Conservation (phyloP, 2,329 filamentous ascomycete genomes). For the Plectosphaerella cucumerina region DNA sequence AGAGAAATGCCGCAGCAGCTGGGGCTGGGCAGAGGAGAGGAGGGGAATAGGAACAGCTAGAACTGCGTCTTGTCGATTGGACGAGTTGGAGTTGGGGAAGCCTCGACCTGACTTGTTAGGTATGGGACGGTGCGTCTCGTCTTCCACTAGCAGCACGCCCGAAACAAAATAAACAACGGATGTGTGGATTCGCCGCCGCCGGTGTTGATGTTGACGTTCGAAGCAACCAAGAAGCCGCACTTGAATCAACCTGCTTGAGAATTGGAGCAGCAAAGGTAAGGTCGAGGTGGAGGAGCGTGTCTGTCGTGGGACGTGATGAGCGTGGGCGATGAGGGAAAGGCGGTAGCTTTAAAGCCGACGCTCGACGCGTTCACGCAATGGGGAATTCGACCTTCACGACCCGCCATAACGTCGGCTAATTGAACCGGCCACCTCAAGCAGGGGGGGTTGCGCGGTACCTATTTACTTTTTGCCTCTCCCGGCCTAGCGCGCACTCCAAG, state of each 20-base stretch:
- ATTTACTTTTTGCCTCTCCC: slow-evolving; percentile 18
- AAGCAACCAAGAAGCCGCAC: background rate
- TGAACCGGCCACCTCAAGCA: background rate
- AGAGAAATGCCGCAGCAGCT: no score
- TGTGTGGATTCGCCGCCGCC: background rate
- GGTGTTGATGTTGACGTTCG: background rate
- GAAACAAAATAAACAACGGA: slow-evolving; percentile 4
- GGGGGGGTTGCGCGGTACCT: slow-evolving; percentile 1
- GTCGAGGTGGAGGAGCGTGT: background rate
- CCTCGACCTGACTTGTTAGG: background rate
- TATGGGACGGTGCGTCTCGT: background rate
- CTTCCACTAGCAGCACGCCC: background rate
- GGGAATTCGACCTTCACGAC: background rate
- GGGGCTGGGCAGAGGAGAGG: background rate
- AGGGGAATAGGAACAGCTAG: background rate
- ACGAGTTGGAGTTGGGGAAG: no score
- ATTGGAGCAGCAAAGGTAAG: background rate
- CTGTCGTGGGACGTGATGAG: background rate
- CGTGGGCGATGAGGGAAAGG: background rate
- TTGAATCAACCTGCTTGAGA: background rate
- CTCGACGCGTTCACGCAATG: no score
- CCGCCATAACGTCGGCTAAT: background rate
- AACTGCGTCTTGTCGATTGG: no score
- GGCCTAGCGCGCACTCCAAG: slow-evolving; percentile 6
- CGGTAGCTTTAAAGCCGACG: no score